Percentiles rank a stretch among this genome's conserved stretches.
phyloP scores from a whole-genome alignment of 306 rosid genomes.

The Crotalaria pallida region DNA sequence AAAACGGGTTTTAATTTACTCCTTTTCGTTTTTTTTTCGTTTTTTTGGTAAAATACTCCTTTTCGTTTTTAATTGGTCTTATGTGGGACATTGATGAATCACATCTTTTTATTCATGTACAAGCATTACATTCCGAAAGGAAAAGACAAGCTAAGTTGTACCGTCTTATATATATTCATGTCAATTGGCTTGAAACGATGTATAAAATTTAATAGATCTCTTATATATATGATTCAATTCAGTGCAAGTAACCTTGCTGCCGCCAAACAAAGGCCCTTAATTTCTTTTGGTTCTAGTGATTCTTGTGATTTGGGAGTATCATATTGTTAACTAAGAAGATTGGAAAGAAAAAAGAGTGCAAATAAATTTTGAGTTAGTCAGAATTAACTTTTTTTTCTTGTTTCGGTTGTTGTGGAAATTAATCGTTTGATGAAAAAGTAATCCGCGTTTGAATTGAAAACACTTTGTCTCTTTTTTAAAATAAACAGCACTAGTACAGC shows the following conservation, averaged over 20 bases:
- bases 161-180: neutral
- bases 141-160: neutral
- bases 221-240: conserved; percentile 2
- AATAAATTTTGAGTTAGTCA: conserved; percentile 15
- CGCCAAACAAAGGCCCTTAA: neutral
- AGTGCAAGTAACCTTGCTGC: conserved; percentile 10
- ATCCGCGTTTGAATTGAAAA: neutral
- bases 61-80: neutral
- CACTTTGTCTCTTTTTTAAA: neutral
- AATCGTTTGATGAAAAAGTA: conserved; percentile 17
- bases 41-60: too few species aligned
- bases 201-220: conserved; percentile 2
- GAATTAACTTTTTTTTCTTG: conserved; percentile 14
- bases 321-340: neutral
- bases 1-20: neutral
- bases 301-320: conserved; percentile 10
- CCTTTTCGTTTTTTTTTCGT: neutral
- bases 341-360: conserved; percentile 1
- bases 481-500: neutral
- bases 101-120: neutral
- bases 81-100: neutral
- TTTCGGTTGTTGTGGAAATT: conserved; percentile 32
- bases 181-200: neutral
- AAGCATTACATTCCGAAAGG: conserved; percentile 18
- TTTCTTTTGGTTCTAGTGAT: neutral